These are phyloP conservation scores for Kernera saxatilis DNA, from an alignment of 345 rosid genomes.

Conservation along the genomic window DNA sequence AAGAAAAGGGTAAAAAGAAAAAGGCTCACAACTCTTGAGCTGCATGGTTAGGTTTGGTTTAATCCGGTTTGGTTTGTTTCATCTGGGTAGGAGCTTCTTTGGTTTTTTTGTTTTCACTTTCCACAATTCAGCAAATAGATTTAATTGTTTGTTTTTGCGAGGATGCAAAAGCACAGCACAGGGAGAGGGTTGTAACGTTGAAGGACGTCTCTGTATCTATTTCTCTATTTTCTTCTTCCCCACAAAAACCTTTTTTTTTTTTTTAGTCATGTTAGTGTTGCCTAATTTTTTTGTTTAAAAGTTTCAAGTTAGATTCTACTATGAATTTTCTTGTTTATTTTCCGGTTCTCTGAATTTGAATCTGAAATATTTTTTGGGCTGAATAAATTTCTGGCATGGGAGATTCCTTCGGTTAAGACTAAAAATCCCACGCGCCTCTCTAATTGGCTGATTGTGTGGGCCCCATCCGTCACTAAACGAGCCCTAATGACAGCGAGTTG, in stretches of 20 bases:
- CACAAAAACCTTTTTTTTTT: not conserved
- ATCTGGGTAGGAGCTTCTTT: conserved; percentile 5
- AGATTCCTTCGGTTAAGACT: not conserved
- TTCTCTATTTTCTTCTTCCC: not conserved
- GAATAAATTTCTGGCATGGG: not conserved
- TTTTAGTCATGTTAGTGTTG: not conserved
- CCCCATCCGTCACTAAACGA: not conserved
- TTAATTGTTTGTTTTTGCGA: conserved; percentile 27
- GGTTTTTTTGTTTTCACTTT: not conserved
- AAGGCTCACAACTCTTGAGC: conserved; percentile 30
- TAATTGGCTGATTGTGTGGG: not conserved
- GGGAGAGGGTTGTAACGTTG: conserved; percentile 2
- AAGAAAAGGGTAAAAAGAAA: not conserved
- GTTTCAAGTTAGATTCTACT: not conserved
- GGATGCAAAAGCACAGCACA: conserved; percentile 23
- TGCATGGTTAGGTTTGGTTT: conserved; percentile 3
- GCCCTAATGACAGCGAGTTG: not conserved
- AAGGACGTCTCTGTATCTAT: conserved; percentile 21
- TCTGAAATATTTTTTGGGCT: not conserved
- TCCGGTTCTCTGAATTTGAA: not conserved
- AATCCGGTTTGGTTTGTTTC: not conserved
- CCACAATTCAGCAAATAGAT: conserved; percentile 10
- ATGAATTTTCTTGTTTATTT: not conserved
- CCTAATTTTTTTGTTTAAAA: not conserved
- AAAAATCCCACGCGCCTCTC: not conserved